phyloP scores from a whole-genome alignment of 768 basidiomycete genomes.

The Saitozyma sp. region DNA sequence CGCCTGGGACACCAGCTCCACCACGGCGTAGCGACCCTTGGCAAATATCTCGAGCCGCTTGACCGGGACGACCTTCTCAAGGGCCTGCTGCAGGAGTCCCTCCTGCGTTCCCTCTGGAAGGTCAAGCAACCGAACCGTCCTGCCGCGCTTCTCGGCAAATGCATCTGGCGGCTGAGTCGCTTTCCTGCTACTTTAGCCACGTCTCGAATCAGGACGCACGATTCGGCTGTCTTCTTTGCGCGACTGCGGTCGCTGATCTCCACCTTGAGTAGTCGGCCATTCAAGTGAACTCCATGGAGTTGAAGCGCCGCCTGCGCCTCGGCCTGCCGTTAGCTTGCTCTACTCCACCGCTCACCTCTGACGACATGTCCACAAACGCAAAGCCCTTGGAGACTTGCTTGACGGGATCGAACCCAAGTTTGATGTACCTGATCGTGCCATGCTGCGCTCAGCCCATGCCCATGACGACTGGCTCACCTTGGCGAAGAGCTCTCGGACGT shows the following conservation, averaged over 20 bases:
- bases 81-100: slow-evolving; percentile 80
- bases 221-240: slow-evolving; percentile 35
- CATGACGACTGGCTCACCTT: slow-evolving; percentile 15
- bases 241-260: slow-evolving; percentile 53
- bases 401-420: slow-evolving; percentile 66
- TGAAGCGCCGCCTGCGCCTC: slow-evolving; percentile 29
- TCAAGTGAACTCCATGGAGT: slow-evolving; percentile 25
- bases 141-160: slow-evolving; percentile 60
- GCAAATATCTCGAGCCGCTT: slow-evolving; percentile 73
- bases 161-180: slow-evolving; percentile 57
- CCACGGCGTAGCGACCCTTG: slow-evolving; percentile 57
- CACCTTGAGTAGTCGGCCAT: slow-evolving; percentile 31
- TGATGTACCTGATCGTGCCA: slow-evolving; percentile 76
- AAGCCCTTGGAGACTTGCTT: slow-evolving; percentile 76
- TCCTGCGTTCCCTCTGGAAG: slow-evolving; percentile 80
- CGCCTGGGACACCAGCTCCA: slow-evolving; percentile 52
- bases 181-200: neutral
- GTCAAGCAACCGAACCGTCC: slow-evolving; percentile 73
- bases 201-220: slow-evolving; percentile 8
- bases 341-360: slow-evolving; percentile 60
- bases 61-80: slow-evolving; percentile 71
- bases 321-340: slow-evolving; percentile 15
- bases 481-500: slow-evolving; percentile 74
- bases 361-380: slow-evolving; percentile 87
- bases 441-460: slow-evolving; percentile 59